These are phyloP conservation scores for Chalciporus pseudorubinellus DNA, from an alignment of 768 basidiomycete genomes.

Conservation along the genomic window DNA sequence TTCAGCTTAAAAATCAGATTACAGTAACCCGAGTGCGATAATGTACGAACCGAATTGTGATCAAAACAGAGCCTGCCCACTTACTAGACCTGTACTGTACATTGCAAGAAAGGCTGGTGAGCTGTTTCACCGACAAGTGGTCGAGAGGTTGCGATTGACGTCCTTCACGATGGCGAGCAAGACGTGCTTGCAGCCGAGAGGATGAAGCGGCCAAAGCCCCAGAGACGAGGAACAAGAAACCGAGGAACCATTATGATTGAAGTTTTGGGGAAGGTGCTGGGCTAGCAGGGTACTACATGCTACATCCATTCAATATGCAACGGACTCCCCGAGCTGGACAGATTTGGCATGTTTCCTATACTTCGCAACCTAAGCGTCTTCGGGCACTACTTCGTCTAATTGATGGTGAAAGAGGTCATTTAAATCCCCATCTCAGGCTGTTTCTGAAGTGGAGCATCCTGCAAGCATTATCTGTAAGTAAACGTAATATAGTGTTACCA, in stretches of 20 bases:
- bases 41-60: neutral
- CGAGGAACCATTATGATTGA: neutral
- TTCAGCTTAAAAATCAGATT: neutral
- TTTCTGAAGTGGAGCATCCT: neutral
- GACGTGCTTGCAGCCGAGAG: neutral
- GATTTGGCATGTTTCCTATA: neutral
- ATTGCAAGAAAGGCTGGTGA: neutral
- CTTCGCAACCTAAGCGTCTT: too few relatives aligned
- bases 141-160: neutral
- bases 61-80: slow-evolving; percentile 13
- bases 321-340: neutral
- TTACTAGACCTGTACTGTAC: neutral
- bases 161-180: neutral
- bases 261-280: too few relatives aligned
- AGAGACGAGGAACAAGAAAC: neutral
- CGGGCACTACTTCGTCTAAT: neutral
- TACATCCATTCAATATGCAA: neutral
- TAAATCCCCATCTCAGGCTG: neutral
- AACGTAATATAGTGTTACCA: neutral
- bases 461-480: neutral
- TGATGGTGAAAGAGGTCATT: neutral
- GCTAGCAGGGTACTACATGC: too few relatives aligned
- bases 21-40: neutral
- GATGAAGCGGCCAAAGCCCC: neutral
- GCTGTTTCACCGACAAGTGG: neutral